These are phyloP conservation scores for Cenchrus purpureus DNA, from an alignment of 176 grass and related monocot genomes.

Conservation along the genomic window DNA sequence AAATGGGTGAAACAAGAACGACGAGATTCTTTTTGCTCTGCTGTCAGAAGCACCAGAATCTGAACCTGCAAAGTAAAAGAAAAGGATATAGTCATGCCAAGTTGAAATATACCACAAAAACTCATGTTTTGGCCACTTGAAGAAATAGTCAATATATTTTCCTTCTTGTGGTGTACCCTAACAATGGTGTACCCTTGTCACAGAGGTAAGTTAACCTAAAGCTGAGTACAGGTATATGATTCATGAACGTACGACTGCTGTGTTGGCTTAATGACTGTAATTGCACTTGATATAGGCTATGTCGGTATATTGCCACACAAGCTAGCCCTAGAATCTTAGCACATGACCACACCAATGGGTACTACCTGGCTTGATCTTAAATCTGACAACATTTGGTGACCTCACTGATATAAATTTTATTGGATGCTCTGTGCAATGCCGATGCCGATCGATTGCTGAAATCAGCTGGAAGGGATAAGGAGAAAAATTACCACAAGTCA, in stretches of 20 bases:
- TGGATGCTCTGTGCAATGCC: slow-evolving; percentile 89
- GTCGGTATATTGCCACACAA: background rate
- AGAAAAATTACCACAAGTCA: background rate
- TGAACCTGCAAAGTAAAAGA: slow-evolving; percentile 50
- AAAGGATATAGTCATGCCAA: background rate
- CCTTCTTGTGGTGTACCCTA: background rate
- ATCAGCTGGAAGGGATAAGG: slow-evolving; percentile 69
- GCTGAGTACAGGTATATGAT: background rate
- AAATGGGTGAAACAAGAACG: slow-evolving; percentile 88
- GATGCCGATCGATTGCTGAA: slow-evolving; percentile 80
- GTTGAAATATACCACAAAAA: background rate
- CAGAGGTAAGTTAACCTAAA: background rate
- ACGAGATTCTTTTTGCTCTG: slow-evolving; percentile 71
- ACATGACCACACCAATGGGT: background rate
- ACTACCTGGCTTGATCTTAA: slow-evolving; percentile 97
- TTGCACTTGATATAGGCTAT: background rate
- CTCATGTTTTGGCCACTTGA: background rate
- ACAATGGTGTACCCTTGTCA: background rate
- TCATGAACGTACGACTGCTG: background rate
- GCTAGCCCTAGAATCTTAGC: slow-evolving; percentile 30
- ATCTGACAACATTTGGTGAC: slow-evolving; percentile 85
- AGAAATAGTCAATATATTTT: background rate
- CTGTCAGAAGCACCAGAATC: slow-evolving; percentile 63
- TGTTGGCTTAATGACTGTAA: background rate
- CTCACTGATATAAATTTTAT: slow-evolving; percentile 97